Percentiles rank a stretch among this genome's conserved stretches.
phyloP scores from a whole-genome alignment of 345 rosid species.

The Eucalyptus erythrocorys region DNA sequence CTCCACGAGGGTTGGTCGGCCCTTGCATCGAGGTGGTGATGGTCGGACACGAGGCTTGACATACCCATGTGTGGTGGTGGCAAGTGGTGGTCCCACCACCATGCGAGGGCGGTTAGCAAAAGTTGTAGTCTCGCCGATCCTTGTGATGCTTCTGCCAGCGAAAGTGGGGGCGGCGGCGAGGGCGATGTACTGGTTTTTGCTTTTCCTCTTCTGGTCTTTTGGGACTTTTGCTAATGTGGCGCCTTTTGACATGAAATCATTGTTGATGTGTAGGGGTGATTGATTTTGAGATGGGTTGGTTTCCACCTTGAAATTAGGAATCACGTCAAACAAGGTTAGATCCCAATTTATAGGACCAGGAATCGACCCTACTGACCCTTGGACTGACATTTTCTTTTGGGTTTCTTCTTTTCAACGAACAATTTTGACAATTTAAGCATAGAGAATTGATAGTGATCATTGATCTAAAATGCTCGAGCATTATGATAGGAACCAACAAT shows the following conservation, averaged over 20 bases:
- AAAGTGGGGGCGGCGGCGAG: background rate
- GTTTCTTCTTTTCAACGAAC: background rate
- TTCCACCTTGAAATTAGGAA: too few species aligned
- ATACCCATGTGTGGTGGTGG: background rate
- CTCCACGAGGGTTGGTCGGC: background rate
- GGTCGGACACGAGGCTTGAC: background rate
- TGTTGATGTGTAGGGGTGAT: background rate
- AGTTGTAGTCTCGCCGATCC: background rate
- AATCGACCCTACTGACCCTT: background rate
- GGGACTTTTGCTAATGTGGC: background rate
- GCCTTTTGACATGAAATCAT: too few species aligned
- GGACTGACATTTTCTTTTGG: too few species aligned
- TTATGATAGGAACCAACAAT: background rate
- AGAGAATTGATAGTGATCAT: conserved; percentile 40
- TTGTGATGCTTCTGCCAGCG: background rate
- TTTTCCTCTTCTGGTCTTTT: background rate
- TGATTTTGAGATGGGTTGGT: accelerated
- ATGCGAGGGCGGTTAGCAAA: background rate
- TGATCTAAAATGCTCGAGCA: conserved; percentile 34
- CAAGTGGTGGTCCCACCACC: background rate
- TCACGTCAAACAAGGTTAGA: accelerated
- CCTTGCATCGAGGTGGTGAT: background rate
- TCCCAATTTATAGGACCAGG: background rate
- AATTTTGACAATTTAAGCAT: conserved; percentile 14
- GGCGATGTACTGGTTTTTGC: background rate